These are phyloP conservation scores for Bidens hawaiensis DNA, from an alignment of 140 eudicot genomes.

Conservation along the genomic window DNA sequence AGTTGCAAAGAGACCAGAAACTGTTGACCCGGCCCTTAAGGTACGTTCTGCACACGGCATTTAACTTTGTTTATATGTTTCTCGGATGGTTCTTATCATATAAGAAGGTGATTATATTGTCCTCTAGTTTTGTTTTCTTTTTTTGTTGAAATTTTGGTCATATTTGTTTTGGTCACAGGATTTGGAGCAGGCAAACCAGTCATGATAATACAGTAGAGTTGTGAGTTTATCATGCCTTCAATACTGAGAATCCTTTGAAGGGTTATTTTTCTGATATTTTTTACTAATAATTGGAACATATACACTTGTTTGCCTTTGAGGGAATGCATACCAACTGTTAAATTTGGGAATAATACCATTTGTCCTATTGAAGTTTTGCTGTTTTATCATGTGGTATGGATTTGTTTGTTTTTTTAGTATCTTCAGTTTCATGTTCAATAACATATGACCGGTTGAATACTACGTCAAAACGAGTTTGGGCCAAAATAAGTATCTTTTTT, in stretches of 20 bases:
- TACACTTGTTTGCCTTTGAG: no score
- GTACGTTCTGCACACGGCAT: slow-evolving; percentile 16
- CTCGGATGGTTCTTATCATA: neutral
- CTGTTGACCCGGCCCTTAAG: slow-evolving; percentile 27
- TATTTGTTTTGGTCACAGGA: slow-evolving; percentile 16
- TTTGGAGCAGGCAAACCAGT: slow-evolving; percentile 15
- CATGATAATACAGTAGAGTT: slow-evolving; percentile 5
- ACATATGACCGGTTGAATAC: no score
- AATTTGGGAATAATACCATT: neutral
- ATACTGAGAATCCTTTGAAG: neutral
- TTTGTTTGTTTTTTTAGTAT: neutral
- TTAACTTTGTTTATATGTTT: neutral
- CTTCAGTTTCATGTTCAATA: neutral
- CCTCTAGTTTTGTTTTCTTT: no score
- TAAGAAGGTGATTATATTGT: no score
- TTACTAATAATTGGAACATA: neutral
- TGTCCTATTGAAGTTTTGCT: neutral
- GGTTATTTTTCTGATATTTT: neutral
- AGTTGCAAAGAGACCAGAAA: slow-evolving; percentile 27
- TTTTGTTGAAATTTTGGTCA: neutral
- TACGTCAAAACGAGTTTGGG: no score
- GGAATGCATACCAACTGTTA: neutral
- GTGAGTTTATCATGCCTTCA: no score
- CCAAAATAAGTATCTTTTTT: no score
- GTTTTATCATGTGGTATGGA: neutral